Conservation (phyloP, 2,329 filamentous ascomycete species). For the Chalaropsis thielavioides region DNA sequence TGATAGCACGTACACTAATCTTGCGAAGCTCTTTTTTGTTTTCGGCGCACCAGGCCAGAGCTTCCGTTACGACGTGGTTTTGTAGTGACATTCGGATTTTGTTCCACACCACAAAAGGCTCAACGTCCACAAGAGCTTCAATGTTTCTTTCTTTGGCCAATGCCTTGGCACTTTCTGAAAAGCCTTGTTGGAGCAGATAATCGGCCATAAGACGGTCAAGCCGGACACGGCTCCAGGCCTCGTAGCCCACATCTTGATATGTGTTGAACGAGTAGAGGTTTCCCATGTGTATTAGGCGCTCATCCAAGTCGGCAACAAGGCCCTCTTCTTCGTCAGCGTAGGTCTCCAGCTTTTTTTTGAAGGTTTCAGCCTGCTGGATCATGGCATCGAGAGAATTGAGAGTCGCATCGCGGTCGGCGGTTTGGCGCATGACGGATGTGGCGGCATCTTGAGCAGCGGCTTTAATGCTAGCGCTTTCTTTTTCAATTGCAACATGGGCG, state of each 20-base stretch:
- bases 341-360: slow-evolving; percentile 73
- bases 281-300: slow-evolving; percentile 66
- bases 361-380: slow-evolving; percentile 66
- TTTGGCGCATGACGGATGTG: slow-evolving; percentile 50
- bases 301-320: slow-evolving; percentile 60
- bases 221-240: slow-evolving; percentile 69
- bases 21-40: slow-evolving; percentile 88
- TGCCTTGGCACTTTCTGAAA: slow-evolving; percentile 58
- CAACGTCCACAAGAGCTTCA: slow-evolving; percentile 69
- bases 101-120: slow-evolving; percentile 73
- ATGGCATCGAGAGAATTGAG: slow-evolving; percentile 71
- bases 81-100: slow-evolving; percentile 60
- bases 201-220: slow-evolving; percentile 82
- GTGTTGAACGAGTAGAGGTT: slow-evolving; percentile 67
- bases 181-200: slow-evolving; percentile 75
- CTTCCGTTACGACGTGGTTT: slow-evolving; percentile 58
- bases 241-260: slow-evolving; percentile 84
- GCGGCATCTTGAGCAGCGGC: slow-evolving; percentile 48
- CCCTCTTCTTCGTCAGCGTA: slow-evolving; percentile 67
- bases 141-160: slow-evolving; percentile 65
- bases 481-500: slow-evolving; percentile 62
- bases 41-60: slow-evolving; percentile 78
- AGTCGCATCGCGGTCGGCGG: slow-evolving; percentile 52
- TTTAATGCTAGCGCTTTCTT: slow-evolving; percentile 49
- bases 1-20: slow-evolving; percentile 47